These are phyloP conservation scores for Amphicarpaea edgeworthii DNA, from an alignment of 306 rosid genomes.

Conservation along the genomic window DNA sequence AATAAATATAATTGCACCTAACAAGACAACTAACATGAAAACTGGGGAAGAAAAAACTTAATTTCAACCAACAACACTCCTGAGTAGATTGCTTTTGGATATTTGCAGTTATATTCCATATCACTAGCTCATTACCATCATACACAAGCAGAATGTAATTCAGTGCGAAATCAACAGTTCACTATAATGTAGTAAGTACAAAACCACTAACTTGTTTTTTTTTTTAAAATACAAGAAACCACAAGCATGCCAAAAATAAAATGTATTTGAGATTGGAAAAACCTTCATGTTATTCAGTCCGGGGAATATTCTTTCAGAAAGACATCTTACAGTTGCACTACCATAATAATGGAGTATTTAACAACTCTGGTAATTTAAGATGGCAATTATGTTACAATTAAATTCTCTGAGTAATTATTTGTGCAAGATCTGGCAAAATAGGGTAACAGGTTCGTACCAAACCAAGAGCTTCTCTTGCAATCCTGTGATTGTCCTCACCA, in stretches of 20 bases:
- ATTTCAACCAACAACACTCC: slow-evolving; percentile 14
- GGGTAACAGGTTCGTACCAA: slow-evolving; percentile 63
- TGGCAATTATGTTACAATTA: slow-evolving; percentile 3
- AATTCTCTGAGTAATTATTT: background rate
- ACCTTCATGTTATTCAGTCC: background rate
- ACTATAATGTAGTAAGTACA: background rate
- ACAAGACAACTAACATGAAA: background rate
- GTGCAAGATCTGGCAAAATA: slow-evolving; percentile 5
- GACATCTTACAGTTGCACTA: too few relatives aligned
- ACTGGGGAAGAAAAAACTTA: slow-evolving; percentile 10
- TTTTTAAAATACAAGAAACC: background rate
- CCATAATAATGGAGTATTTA: too few relatives aligned
- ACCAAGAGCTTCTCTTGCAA: slow-evolving; percentile 87
- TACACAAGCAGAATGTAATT: slow-evolving; percentile 7
- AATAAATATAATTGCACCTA: background rate
- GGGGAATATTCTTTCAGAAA: slow-evolving; percentile 21
- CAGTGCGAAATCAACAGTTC: background rate
- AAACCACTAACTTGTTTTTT: slow-evolving; percentile 13
- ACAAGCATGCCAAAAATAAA: background rate
- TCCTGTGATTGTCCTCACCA: slow-evolving; percentile 62
- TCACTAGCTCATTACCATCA: slow-evolving; percentile 6
- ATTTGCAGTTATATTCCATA: slow-evolving; percentile 20
- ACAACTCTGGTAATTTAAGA: too few relatives aligned
- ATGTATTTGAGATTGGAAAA: background rate
- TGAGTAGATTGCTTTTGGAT: slow-evolving; percentile 19